phyloP scores from a whole-genome alignment of 371 early-diverging fungal species.

The Batkoa obscura region DNA sequence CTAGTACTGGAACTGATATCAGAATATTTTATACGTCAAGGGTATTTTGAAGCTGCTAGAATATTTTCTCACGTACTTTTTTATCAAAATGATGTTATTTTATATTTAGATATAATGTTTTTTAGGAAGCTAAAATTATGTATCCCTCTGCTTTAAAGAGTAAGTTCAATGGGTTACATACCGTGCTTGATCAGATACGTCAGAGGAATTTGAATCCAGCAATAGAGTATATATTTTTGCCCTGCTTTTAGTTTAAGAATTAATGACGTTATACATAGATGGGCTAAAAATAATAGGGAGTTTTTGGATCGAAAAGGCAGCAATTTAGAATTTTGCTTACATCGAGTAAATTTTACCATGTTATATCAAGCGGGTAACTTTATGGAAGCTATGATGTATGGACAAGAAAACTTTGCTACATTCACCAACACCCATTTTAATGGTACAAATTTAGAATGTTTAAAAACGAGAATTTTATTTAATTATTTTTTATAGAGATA shows the following conservation, averaged over 20 bases:
- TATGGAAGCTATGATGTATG: conserved; percentile 53
- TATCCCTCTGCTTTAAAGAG: conserved; percentile 16
- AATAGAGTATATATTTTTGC: conserved; percentile 13
- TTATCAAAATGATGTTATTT: background rate
- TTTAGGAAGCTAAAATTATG: conserved; percentile 19
- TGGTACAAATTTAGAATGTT: conserved; percentile 22
- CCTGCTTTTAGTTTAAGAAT: background rate
- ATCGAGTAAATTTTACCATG: conserved; percentile 54
- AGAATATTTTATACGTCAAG: conserved; percentile 69
- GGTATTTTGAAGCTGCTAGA: conserved; percentile 55
- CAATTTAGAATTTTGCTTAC: conserved; percentile 67
- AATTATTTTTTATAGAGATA: conserved; percentile 33
- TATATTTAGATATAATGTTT: conserved; percentile 5
- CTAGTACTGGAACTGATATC: no score
- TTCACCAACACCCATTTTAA: conserved; percentile 37
- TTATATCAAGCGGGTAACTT: conserved; percentile 21
- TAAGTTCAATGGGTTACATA: conserved; percentile 40
- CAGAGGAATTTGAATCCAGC: conserved; percentile 27
- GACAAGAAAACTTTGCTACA: conserved; percentile 38
- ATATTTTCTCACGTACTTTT: conserved; percentile 25
- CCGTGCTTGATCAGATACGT: conserved; percentile 24
- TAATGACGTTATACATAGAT: background rate
- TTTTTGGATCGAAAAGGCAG: conserved; percentile 23
- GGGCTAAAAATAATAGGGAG: conserved; percentile 2
- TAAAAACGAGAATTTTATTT: background rate